phyloP scores from a whole-genome alignment of 306 rosid genomes.

The Fagus sylvatica region DNA sequence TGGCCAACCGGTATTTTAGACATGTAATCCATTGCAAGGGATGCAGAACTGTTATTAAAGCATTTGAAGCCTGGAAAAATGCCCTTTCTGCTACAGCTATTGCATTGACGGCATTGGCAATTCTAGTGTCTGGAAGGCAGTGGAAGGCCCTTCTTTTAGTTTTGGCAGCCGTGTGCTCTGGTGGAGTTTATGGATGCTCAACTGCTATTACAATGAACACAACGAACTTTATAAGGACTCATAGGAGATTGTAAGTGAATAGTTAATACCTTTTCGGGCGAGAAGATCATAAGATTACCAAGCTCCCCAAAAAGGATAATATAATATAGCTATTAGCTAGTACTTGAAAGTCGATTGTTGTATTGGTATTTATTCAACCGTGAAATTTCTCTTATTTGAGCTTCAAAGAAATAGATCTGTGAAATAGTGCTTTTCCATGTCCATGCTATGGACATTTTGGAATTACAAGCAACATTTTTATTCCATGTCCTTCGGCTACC shows the following conservation, averaged over 20 bases:
- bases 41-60: slow-evolving; percentile 69
- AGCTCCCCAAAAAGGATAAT: no score
- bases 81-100: slow-evolving; percentile 56
- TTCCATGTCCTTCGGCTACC: neutral
- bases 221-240: slow-evolving; percentile 81
- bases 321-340: neutral
- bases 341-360: neutral
- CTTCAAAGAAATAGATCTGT: neutral
- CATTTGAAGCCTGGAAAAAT: slow-evolving; percentile 73
- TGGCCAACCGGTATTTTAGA: slow-evolving; percentile 80
- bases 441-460: no score
- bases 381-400: neutral
- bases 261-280: neutral
- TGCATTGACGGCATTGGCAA: slow-evolving; percentile 52
- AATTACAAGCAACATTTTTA: no score
- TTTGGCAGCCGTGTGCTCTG: slow-evolving; percentile 55
- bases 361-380: neutral
- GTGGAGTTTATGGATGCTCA: slow-evolving; percentile 73
- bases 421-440: no score
- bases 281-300: neutral
- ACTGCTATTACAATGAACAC: slow-evolving; percentile 71
- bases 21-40: slow-evolving; percentile 84
- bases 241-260: slow-evolving; percentile 69
- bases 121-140: slow-evolving; percentile 69
- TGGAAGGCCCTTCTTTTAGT: slow-evolving; percentile 70